These are phyloP conservation scores for Pythium dissimile DNA, from an alignment of 352 stramenopile genomes.

Conservation along the genomic window DNA sequence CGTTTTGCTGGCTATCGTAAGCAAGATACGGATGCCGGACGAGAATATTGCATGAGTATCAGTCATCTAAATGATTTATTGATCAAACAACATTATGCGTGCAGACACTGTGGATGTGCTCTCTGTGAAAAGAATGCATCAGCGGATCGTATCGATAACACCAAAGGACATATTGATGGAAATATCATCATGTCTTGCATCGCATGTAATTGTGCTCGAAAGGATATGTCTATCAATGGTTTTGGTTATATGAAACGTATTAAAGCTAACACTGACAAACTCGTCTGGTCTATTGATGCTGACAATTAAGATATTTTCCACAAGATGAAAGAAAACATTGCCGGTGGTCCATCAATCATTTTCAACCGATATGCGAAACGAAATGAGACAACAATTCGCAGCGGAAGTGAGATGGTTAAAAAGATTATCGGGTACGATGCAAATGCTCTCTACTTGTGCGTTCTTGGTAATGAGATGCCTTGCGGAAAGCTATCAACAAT, in stretches of 20 bases:
- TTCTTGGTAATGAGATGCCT: constrained; percentile 28
- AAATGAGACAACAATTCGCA: constrained; percentile 20
- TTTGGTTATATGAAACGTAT: constrained; percentile 23
- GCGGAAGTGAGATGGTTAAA: background rate
- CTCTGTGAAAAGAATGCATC: constrained; percentile 23
- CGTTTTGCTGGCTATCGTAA: constrained; percentile 18
- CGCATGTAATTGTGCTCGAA: constrained; percentile 17
- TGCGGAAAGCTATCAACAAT: constrained; percentile 23
- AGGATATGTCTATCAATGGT: constrained; percentile 16
- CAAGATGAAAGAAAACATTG: constrained; percentile 22
- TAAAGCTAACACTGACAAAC: constrained; percentile 17
- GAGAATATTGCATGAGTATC: constrained; percentile 18
- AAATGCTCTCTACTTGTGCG: constrained; percentile 31
- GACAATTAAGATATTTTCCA: constrained; percentile 22
- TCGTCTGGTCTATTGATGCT: constrained; percentile 20
- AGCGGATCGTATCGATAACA: constrained; percentile 25
- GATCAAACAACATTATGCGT: constrained; percentile 23
- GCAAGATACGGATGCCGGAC: constrained; percentile 21
- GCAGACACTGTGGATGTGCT: constrained; percentile 17
- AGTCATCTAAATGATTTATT: constrained; percentile 20
- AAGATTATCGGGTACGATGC: constrained; percentile 23
- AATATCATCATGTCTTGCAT: constrained; percentile 23
- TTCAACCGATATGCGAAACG: constrained; percentile 13
- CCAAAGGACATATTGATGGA: constrained; percentile 16
- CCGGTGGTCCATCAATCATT: constrained; percentile 18